Evolutionary conservation across 2,329 filamentous ascomycete genomes (phyloP).

Genomic region (Amesomyces nigricolor): DNA sequence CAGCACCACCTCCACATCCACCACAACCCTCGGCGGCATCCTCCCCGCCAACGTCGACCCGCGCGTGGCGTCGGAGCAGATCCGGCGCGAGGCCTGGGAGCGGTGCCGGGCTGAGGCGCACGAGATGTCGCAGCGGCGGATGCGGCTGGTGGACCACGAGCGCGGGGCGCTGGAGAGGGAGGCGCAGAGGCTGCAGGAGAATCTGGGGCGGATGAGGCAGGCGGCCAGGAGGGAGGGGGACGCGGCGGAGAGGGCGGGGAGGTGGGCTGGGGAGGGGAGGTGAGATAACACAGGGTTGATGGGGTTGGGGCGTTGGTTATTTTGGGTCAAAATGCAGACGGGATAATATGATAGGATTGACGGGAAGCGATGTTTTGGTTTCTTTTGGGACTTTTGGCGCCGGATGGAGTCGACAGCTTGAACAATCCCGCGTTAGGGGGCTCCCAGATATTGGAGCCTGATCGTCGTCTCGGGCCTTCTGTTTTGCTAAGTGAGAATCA

Average conservation of each 20-base stretch:
- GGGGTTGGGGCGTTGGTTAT: background rate
- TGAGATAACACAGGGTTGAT: slow-evolving; percentile 8
- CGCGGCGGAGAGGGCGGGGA: slow-evolving; percentile 5
- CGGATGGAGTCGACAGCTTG: no score
- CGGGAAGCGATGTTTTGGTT: no score
- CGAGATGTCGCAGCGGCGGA: slow-evolving; percentile 22
- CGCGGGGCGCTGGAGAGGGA: slow-evolving; percentile 22
- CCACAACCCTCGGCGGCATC: slow-evolving; percentile 12
- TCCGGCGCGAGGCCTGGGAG: slow-evolving; percentile 22
- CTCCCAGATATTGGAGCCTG: no score
- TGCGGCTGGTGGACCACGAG: slow-evolving; percentile 22
- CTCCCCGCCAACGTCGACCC: slow-evolving; percentile 17
- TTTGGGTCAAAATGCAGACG: no score
- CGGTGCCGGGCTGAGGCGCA: slow-evolving; percentile 20
- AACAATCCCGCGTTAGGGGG: no score
- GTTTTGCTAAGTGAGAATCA: no score
- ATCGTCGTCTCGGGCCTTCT: no score
- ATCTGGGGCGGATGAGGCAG: slow-evolving; percentile 21
- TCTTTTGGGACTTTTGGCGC: no score
- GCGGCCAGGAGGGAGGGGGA: slow-evolving; percentile 8
- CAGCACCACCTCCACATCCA: background rate
- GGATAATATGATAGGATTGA: no score
- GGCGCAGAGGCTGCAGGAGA: slow-evolving; percentile 20
- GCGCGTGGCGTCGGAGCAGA: slow-evolving; percentile 19
- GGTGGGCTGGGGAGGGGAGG: background rate